These are phyloP conservation scores for Mycena pura DNA, from an alignment of 768 basidiomycete species.

Conservation along the genomic window DNA sequence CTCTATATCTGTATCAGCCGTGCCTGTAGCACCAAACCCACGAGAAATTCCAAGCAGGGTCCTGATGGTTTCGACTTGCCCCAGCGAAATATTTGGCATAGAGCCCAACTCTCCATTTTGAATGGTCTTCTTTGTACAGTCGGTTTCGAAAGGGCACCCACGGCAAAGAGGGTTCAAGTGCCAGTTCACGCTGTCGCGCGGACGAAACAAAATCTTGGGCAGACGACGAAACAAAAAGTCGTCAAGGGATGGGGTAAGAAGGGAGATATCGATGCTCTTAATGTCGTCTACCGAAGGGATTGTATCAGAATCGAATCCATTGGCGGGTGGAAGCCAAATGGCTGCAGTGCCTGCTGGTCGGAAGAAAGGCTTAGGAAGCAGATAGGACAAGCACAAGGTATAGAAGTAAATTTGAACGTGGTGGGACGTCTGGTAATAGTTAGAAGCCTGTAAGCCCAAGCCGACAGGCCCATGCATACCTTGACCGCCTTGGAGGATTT, in stretches of 20 bases:
- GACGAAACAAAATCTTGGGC: conserved; percentile 44
- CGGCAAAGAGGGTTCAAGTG: conserved; percentile 58
- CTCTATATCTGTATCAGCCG: conserved; percentile 51
- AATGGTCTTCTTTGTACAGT: conserved; percentile 43
- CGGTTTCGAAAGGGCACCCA: conserved; percentile 47
- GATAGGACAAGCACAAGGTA: conserved; percentile 47
- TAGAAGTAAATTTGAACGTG: conserved; percentile 62
- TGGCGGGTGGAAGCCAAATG: conserved; percentile 54
- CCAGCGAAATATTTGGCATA: conserved; percentile 56
- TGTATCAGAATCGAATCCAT: conserved; percentile 37
- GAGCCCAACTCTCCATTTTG: conserved; percentile 47
- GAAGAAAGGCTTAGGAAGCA: conserved; percentile 45
- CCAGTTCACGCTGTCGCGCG: conserved; percentile 47
- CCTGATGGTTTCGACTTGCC: conserved; percentile 48
- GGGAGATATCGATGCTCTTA: conserved; percentile 45
- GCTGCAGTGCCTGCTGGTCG: conserved; percentile 43
- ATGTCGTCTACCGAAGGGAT: conserved; percentile 46
- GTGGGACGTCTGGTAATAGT: conserved; percentile 48
- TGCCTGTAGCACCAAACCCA: not conserved
- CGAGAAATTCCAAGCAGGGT: conserved; percentile 42
- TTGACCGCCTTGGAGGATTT: conserved; percentile 56
- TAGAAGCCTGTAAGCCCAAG: not conserved
- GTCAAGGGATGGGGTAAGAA: conserved; percentile 49
- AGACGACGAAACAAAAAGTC: conserved; percentile 51
- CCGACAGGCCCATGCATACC: conserved; percentile 33